phyloP scores from a whole-genome alignment of 257 asterid genomes.

The Solanum rostratum region DNA sequence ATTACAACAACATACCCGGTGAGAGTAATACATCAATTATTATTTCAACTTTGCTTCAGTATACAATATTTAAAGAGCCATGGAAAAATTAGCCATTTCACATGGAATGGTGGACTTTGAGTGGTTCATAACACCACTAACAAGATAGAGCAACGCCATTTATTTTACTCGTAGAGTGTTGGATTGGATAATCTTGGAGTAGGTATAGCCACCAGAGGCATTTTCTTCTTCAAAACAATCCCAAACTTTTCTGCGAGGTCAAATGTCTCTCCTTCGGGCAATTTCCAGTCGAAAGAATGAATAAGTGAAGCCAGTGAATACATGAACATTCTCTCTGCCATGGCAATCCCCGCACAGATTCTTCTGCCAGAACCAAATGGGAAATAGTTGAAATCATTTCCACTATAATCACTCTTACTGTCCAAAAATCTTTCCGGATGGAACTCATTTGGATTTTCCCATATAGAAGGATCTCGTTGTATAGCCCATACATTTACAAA shows the following conservation, averaged over 20 bases:
- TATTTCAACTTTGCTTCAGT: background rate
- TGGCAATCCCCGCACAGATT: conserved; percentile 43
- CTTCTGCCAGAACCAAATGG: conserved; percentile 74
- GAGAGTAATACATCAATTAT: background rate
- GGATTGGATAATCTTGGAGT: conserved; percentile 32
- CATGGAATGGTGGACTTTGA: background rate
- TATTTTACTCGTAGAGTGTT: conserved; percentile 18
- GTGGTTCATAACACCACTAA: background rate
- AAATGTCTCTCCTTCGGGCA: conserved; percentile 22
- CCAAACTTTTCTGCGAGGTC: conserved; percentile 56
- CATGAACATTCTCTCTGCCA: conserved; percentile 66
- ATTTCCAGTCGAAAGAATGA: conserved; percentile 50
- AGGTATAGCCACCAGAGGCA: conserved; percentile 48
- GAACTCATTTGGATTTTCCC: conserved; percentile 43
- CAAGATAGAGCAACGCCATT: background rate
- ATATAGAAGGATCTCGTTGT: conserved; percentile 35
- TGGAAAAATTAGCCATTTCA: background rate
- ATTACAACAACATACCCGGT: too few relatives aligned
- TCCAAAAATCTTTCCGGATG: conserved; percentile 43
- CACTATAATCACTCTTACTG: conserved; percentile 32
- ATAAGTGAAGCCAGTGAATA: conserved; percentile 42
- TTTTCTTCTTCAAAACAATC: conserved; percentile 41
- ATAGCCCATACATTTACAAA: conserved; percentile 63
- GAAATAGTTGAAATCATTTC: conserved; percentile 40
- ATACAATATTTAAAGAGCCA: background rate